phyloP scores from a whole-genome alignment of 768 basidiomycete species.

The Amyloporia xantha region DNA sequence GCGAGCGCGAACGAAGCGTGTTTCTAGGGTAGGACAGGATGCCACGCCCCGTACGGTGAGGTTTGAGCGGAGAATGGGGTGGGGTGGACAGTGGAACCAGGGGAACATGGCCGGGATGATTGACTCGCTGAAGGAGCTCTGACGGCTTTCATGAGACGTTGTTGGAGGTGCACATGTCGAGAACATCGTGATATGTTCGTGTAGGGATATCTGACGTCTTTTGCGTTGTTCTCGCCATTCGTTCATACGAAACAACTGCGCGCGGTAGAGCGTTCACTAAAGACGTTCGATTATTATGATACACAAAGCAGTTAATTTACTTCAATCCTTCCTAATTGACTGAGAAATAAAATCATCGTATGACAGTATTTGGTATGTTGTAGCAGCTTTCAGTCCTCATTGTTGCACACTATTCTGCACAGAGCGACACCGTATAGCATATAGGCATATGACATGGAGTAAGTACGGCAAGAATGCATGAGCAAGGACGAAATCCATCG shows the following conservation, averaged over 20 bases:
- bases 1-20: conserved; percentile 1
- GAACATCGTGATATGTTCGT: not conserved
- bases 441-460: not conserved
- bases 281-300: too few relatives aligned
- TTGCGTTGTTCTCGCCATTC: too few relatives aligned
- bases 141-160: not conserved
- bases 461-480: not conserved
- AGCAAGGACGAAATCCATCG: not conserved
- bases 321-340: too few relatives aligned
- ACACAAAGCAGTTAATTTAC: too few relatives aligned
- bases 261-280: too few relatives aligned
- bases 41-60: conserved; percentile 19
- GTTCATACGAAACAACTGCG: too few relatives aligned
- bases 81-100: conserved; percentile 20
- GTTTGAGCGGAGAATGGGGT: conserved; percentile 21
- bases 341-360: too few relatives aligned
- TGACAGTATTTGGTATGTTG: too few relatives aligned
- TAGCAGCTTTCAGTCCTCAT: too few relatives aligned
- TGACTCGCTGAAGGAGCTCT: conserved; percentile 16
- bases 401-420: too few relatives aligned
- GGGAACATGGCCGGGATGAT: conserved; percentile 17
- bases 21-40: conserved; percentile 1
- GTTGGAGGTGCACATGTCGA: not conserved
- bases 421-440: too few relatives aligned
- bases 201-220: not conserved